phyloP scores from a whole-genome alignment of 768 basidiomycete genomes.

The Mycena polygramma region DNA sequence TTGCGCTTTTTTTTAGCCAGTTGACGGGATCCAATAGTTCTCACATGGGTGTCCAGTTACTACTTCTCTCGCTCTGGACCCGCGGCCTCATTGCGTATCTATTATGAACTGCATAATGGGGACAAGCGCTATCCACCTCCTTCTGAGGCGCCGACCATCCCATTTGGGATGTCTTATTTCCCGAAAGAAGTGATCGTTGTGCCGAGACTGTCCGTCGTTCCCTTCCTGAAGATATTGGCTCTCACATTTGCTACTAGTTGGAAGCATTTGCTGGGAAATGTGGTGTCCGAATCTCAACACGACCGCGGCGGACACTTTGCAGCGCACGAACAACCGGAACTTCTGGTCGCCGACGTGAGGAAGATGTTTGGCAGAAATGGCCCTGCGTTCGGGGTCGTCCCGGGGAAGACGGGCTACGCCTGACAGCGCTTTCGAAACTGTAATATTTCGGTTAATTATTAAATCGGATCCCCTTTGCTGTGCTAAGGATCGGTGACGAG shows the following conservation, averaged over 20 bases:
- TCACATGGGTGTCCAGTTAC: conserved; percentile 73
- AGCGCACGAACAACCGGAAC: conserved; percentile 46
- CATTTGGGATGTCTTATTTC: conserved; percentile 62
- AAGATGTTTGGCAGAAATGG: conserved; percentile 58
- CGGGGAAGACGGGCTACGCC: conserved; percentile 45
- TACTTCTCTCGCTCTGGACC: conserved; percentile 72
- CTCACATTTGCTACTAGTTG: conserved; percentile 15
- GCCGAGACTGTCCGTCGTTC: conserved; percentile 42
- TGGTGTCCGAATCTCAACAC: conserved; percentile 56
- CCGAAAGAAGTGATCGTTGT: conserved; percentile 55
- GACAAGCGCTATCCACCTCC: conserved; percentile 26
- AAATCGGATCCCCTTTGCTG: neutral
- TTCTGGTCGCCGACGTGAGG: conserved; percentile 55
- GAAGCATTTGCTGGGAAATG: conserved; percentile 36
- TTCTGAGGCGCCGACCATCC: conserved; percentile 46
- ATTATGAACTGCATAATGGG: conserved; percentile 59
- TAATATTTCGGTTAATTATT: too few species aligned
- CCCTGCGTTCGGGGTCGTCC: conserved; percentile 43
- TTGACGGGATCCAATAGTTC: conserved; percentile 51
- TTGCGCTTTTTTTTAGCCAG: neutral
- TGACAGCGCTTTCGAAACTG: conserved; percentile 5
- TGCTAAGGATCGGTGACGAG: neutral
- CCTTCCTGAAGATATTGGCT: conserved; percentile 31
- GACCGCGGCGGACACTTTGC: conserved; percentile 62
- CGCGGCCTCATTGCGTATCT: conserved; percentile 68